These are phyloP conservation scores for Boletus reticulatus DNA, from an alignment of 768 basidiomycete species.

Conservation along the genomic window DNA sequence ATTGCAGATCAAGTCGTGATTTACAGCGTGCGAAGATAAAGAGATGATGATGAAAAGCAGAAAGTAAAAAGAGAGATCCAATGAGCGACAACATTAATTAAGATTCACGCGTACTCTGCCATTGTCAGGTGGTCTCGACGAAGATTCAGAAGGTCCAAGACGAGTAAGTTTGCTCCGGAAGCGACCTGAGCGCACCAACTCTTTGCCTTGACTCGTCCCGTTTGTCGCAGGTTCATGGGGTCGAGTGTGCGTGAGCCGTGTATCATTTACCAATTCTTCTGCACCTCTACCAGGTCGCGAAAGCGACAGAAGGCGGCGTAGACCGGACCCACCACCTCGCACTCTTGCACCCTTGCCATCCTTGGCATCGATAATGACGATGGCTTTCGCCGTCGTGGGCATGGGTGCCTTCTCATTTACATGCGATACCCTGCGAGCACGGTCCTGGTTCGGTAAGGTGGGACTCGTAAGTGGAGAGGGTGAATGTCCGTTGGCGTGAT, in stretches of 20 bases:
- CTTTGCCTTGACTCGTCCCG: slow-evolving; percentile 20
- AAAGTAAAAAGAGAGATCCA: slow-evolving; percentile 7
- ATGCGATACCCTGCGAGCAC: slow-evolving; percentile 26
- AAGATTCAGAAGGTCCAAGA: slow-evolving; percentile 26
- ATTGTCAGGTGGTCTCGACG: slow-evolving; percentile 31
- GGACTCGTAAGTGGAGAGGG: slow-evolving; percentile 24
- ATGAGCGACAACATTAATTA: slow-evolving; percentile 25
- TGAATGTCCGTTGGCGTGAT: slow-evolving; percentile 26
- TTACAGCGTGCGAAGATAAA: slow-evolving; percentile 29
- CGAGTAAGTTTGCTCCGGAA: slow-evolving; percentile 30
- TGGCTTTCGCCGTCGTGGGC: slow-evolving; percentile 58
- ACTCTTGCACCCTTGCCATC: slow-evolving; percentile 35
- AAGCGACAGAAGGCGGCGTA: slow-evolving; percentile 32
- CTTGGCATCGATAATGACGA: slow-evolving; percentile 58
- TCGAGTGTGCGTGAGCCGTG: slow-evolving; percentile 23
- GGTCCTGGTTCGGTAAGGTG: slow-evolving; percentile 31
- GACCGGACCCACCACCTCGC: slow-evolving; percentile 30
- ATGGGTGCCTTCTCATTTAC: slow-evolving; percentile 30
- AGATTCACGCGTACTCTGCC: slow-evolving; percentile 37
- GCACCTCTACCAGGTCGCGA: slow-evolving; percentile 31
- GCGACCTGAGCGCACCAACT: slow-evolving; percentile 24
- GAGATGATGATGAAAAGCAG: background rate
- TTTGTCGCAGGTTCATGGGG: slow-evolving; percentile 26
- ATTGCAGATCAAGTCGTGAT: slow-evolving; percentile 22
- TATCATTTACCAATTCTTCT: slow-evolving; percentile 26